Evolutionary conservation across 2,329 filamentous ascomycete genomes (phyloP), one percentile per base, ranked within the genome.

Genomic region (Didymella arachidicola): DNA sequence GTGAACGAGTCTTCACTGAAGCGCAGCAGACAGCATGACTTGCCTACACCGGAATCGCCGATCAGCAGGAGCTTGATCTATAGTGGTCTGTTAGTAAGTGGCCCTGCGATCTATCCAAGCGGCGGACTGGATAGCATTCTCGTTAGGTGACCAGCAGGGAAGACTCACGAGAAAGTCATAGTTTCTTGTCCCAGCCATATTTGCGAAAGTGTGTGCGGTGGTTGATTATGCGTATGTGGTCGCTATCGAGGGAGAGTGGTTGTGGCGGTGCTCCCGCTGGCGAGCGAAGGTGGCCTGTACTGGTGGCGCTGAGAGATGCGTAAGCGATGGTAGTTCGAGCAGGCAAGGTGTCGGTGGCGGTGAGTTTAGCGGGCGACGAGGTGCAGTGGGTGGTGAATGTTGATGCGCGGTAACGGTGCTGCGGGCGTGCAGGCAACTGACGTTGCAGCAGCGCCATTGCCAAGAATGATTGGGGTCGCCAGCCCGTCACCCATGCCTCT

Each of bases 1-100:
- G 93, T 97, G 83, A 97, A 97, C 45, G 92, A 96, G 84, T 97
- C 93, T 82, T 97, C 93, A 80, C 92, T 96, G 84, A 97, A 97
- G 72, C 93, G 92, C 76, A 97, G 84, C 78, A 97, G 86, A 81
- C 93, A 97, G 88, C 93, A 97, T 69, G 93, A 97, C 82, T 97
- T 97, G 79, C 93, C 93, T 63, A 97, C 93, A 75, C 93, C 93
- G 48, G 93, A 97, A 84, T 97, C 93, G 79, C 93, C 93, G 79
- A 97, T 97, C 77, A 97, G 87, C 77, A 97, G 87, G 66, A 97
- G 87, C 84, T 97, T 97, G 85, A 97, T 97, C 93, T 97, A 74
- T 64, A 41, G 51, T 45, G 58, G 26, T 22, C 36, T 52, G 63
- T 65, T 53, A 67, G 63, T 60, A 42, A 34, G 36, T 16, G 8